These are phyloP conservation scores for Lodderomyces parapsilosis DNA, from an alignment of 1,139 yeast species.

Conservation along the genomic window DNA sequence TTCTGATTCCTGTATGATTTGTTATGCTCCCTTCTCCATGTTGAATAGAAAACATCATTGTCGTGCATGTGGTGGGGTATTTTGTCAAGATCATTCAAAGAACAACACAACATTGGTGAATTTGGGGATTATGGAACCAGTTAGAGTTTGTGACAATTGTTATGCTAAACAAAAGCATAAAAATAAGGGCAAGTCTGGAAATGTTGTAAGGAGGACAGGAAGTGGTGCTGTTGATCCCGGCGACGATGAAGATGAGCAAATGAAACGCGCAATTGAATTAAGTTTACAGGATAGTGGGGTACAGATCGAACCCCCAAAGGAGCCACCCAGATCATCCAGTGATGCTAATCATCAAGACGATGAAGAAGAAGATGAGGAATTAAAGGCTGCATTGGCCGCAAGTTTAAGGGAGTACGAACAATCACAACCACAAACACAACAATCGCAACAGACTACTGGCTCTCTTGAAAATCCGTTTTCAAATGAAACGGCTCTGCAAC, in stretches of 20 bases:
- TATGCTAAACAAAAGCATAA: conserved; percentile 43
- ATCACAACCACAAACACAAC: conserved; percentile 23
- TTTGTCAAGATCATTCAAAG: conserved; percentile 78
- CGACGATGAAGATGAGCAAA: conserved; percentile 70
- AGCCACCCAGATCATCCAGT: conserved; percentile 12
- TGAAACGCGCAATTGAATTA: conserved; percentile 73
- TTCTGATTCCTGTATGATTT: conserved; percentile 92
- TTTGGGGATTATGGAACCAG: conserved; percentile 84
- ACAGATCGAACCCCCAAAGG: conserved; percentile 15
- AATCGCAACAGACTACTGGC: conserved; percentile 4
- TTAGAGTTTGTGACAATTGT: conserved; percentile 93
- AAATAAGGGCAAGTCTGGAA: background rate
- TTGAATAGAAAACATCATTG: conserved; percentile 94
- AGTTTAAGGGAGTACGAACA: conserved; percentile 71
- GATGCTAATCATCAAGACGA: conserved; percentile 18
- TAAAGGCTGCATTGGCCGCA: conserved; percentile 95
- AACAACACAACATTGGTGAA: conserved; percentile 71
- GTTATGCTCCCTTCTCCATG: conserved; percentile 77
- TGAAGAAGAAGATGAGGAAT: conserved; percentile 82
- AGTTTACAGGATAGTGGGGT: conserved; percentile 61
- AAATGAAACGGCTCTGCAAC: conserved; percentile 11
- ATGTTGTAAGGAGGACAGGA: background rate
- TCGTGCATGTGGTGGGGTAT: conserved; percentile 95
- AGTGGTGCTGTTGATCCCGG: conserved; percentile 11
- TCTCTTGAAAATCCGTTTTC: conserved; percentile 1